Percentiles rank a stretch among this genome's conserved stretches.
These are phyloP conservation scores for Kondoa malvinella DNA, from an alignment of 768 basidiomycete species.

Conservation along the genomic window DNA sequence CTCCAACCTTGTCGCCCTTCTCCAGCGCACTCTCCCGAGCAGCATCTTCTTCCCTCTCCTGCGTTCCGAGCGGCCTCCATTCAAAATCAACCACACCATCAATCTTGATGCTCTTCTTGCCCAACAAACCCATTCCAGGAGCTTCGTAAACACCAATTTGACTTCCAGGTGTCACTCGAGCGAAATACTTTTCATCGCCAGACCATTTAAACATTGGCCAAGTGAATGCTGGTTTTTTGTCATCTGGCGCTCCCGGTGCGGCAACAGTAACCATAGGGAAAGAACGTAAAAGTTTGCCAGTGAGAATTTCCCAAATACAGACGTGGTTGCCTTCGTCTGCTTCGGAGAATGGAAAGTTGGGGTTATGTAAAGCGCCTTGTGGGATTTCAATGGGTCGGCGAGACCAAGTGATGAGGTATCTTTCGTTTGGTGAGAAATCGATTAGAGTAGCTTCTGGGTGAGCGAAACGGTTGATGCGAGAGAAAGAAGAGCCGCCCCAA, in stretches of 20 bases:
- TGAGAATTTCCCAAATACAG: slow-evolving; percentile 97
- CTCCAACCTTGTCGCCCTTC: slow-evolving; percentile 12
- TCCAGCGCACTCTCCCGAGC: slow-evolving; percentile 27
- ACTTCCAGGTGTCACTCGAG: slow-evolving; percentile 67
- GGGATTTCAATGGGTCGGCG: slow-evolving; percentile 71
- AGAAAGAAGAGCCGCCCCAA: slow-evolving; percentile 87
- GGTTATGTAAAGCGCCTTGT: slow-evolving; percentile 41
- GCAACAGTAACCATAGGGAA: slow-evolving; percentile 47
- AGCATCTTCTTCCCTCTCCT: slow-evolving; percentile 48
- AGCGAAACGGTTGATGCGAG: slow-evolving; percentile 72
- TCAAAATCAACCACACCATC: slow-evolving; percentile 96
- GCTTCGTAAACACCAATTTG: slow-evolving; percentile 95
- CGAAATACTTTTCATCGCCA: slow-evolving; percentile 86
- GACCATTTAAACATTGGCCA: slow-evolving; percentile 98
- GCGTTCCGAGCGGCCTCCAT: slow-evolving; percentile 88
- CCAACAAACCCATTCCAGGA: slow-evolving; percentile 80
- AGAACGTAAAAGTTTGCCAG: slow-evolving; percentile 76
- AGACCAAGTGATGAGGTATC: slow-evolving; percentile 94
- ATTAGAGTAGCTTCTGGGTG: slow-evolving; percentile 89
- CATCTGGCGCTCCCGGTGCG: slow-evolving; percentile 7
- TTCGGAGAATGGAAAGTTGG: slow-evolving; percentile 50
- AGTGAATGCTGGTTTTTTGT: slow-evolving; percentile 33
- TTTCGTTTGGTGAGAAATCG: slow-evolving; percentile 93
- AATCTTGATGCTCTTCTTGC: slow-evolving; percentile 91
- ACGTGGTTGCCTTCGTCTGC: slow-evolving; percentile 94